Conservation (phyloP, 768 basidiomycete species). For the Xerocomellus amylosporus region DNA sequence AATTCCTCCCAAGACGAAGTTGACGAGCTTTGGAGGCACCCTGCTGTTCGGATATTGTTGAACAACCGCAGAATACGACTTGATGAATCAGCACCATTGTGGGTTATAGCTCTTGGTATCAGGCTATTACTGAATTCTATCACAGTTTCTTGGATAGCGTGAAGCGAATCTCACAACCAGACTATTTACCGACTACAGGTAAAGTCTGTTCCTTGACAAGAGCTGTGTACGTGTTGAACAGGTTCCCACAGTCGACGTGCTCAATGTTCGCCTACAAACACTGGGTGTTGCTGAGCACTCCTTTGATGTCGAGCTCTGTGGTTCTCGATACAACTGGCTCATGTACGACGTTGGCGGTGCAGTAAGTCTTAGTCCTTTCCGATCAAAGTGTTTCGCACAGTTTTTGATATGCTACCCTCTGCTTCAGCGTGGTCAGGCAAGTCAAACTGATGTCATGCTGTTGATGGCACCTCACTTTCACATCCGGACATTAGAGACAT, state of each 20-base stretch:
- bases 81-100: slow-evolving; percentile 79
- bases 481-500: slow-evolving; percentile 49
- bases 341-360: slow-evolving; percentile 85
- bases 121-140: slow-evolving; percentile 2
- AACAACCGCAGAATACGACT: slow-evolving; percentile 58
- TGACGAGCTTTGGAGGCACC: slow-evolving; percentile 66
- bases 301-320: slow-evolving; percentile 64
- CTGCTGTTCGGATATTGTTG: slow-evolving; percentile 57
- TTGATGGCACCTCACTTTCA: slow-evolving; percentile 15
- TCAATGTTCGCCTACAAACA: slow-evolving; percentile 78
- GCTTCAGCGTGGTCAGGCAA: slow-evolving; percentile 58
- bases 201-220: slow-evolving; percentile 8
- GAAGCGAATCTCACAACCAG: slow-evolving; percentile 60
- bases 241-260: slow-evolving; percentile 57
- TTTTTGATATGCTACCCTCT: slow-evolving; percentile 8
- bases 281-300: slow-evolving; percentile 76
- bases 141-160: slow-evolving; percentile 67
- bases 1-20: slow-evolving; percentile 50
- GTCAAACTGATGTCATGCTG: slow-evolving; percentile 18
- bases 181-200: slow-evolving; percentile 74
- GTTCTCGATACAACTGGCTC: slow-evolving; percentile 67
- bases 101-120: slow-evolving; percentile 25
- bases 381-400: neutral
- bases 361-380: slow-evolving; percentile 41
- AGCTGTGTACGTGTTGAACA: neutral